phyloP scores from a whole-genome alignment of 441 rosid species.

The Hura crepitans region DNA sequence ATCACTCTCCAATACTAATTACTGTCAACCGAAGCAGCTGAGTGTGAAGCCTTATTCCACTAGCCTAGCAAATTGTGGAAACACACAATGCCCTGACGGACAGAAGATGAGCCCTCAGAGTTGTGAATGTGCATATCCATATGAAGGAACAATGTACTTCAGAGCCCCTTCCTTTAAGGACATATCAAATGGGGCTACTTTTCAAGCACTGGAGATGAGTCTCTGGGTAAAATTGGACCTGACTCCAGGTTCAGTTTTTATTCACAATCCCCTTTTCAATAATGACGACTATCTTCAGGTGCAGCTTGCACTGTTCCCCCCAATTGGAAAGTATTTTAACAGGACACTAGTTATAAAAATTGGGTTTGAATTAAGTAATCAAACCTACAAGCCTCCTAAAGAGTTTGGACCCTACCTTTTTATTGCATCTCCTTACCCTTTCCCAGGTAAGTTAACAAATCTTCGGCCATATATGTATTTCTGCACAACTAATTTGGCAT shows the following conservation, averaged over 20 bases:
- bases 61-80: conserved; percentile 76
- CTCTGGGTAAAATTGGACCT: conserved; percentile 70
- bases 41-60: conserved; percentile 65
- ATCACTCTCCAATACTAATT: conserved; percentile 60
- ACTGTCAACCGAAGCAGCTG: conserved; percentile 65
- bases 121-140: conserved; percentile 90
- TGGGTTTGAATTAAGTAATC: conserved; percentile 79
- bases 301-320: conserved; percentile 73
- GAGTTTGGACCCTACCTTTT: conserved; percentile 86
- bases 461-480: conserved; percentile 3
- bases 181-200: conserved; percentile 50
- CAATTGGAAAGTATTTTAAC: conserved; percentile 51
- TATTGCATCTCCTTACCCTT: conserved; percentile 79
- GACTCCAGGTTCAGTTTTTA: conserved; percentile 81
- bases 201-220: conserved; percentile 79
- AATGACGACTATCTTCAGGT: conserved; percentile 87
- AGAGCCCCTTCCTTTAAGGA: conserved; percentile 80
- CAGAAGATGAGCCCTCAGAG: conserved; percentile 90
- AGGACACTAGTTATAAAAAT: conserved; percentile 60
- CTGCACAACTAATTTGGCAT: not conserved
- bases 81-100: conserved; percentile 56
- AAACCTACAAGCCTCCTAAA: conserved; percentile 90
- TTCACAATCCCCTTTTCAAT: conserved; percentile 80
- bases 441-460: conserved; percentile 51
- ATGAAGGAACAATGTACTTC: conserved; percentile 81